Evolutionary conservation across 805 yeast genomes (phyloP).

Genomic region (Hanseniaspora mollemarum): DNA sequence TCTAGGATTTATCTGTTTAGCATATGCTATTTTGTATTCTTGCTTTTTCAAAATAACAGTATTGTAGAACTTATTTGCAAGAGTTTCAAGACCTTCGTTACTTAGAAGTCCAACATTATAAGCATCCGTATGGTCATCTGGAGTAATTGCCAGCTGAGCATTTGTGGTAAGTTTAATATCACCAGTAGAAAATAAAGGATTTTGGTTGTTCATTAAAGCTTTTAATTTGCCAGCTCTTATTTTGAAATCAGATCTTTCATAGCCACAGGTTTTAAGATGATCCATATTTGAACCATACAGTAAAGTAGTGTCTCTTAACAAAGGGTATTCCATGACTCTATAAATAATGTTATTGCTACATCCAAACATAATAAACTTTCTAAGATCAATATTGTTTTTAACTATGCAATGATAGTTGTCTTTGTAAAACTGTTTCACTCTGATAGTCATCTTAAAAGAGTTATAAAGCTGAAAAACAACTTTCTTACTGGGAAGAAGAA

Average conservation of each 20-base stretch:
- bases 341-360: conserved; percentile 69
- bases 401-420: conserved; percentile 48
- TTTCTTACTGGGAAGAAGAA: conserved; percentile 48
- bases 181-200: conserved; percentile 26
- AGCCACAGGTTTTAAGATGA: conserved; percentile 16
- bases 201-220: conserved; percentile 17
- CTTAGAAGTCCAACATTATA: background rate
- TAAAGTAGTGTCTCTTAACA: conserved; percentile 27
- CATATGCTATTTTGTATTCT: background rate
- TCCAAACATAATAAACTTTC: conserved; percentile 82
- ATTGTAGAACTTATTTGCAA: background rate
- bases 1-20: conserved; percentile 2
- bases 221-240: conserved; percentile 19
- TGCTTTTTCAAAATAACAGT: background rate
- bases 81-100: background rate
- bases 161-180: conserved; percentile 24
- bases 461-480: conserved; percentile 62
- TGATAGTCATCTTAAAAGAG: conserved; percentile 64
- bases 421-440: conserved; percentile 70
- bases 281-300: background rate
- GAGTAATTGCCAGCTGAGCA: background rate
- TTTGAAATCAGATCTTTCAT: conserved; percentile 14
- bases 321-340: conserved; percentile 67
- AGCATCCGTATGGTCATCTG: conserved; percentile 2
- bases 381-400: conserved; percentile 53